Conservation (phyloP, 2,329 filamentous ascomycete genomes). For the Rhinocladiella mackenziei region DNA sequence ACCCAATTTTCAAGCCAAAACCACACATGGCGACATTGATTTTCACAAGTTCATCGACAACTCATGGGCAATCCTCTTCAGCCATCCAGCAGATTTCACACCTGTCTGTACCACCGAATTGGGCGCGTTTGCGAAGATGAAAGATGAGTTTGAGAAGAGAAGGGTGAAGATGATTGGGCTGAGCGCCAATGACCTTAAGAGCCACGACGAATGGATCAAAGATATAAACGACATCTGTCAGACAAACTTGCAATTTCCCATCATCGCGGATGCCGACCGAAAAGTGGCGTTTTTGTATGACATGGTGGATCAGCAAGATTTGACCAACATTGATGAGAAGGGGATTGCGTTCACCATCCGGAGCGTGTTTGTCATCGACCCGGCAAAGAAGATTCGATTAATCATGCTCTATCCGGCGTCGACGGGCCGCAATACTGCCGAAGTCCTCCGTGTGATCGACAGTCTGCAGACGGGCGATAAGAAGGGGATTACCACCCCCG, state of each 20-base stretch:
- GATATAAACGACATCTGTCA: constrained; percentile 78
- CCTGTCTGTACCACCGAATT: constrained; percentile 96
- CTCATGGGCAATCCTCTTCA: constrained; percentile 67
- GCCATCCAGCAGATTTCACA: constrained; percentile 76
- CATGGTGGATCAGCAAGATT: constrained; percentile 79
- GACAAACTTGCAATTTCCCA: constrained; percentile 68
- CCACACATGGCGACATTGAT: constrained; percentile 61
- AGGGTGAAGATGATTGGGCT: constrained; percentile 89
- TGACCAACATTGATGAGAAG: constrained; percentile 75
- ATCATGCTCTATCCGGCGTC: constrained; percentile 91
- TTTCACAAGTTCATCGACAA: constrained; percentile 69
- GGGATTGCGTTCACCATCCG: constrained; percentile 91
- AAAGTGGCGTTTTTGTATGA: constrained; percentile 73
- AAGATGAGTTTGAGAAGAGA: constrained; percentile 81
- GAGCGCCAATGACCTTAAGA: constrained; percentile 75
- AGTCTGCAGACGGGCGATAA: constrained; percentile 80
- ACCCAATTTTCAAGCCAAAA: constrained; percentile 65
- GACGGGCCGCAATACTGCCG: constrained; percentile 76
- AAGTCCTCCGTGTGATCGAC: constrained; percentile 75
- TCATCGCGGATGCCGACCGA: constrained; percentile 76
- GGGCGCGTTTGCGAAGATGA: constrained; percentile 84
- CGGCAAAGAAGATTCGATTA: constrained; percentile 85
- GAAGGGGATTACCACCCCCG: constrained; percentile 81
- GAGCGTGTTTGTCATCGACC: constrained; percentile 91
- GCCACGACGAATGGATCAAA: constrained; percentile 84